Base-by-base conservation (phyloP, 371 early-diverging fungal species). In the Modicella reniformis region DNA sequence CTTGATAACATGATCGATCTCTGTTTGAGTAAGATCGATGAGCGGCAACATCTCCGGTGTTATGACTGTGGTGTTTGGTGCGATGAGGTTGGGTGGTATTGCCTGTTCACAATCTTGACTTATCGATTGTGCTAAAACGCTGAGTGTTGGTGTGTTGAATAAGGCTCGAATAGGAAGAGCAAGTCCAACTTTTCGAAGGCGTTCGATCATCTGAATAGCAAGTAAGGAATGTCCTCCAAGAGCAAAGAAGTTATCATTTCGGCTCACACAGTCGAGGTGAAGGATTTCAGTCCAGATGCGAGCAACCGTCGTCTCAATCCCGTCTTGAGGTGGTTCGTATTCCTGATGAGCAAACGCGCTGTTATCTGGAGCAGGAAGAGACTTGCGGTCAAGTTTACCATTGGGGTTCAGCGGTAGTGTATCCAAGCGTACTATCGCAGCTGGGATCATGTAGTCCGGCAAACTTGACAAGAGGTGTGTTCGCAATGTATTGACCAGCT, bases 191-290 rank as follows among this genome's bases (percentile, higher is more conserved):
- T 19, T 10, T 17, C 44, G 44, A 44, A 44, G 44, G 3, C 44
- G 44, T 17, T 44, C 44, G 17, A 17, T 44, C 44, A 44, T 3
- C 44, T 44, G 44, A 10, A 44, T 19, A 10, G 55, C 63, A 3
- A 63, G 47, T 10, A 63, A 21, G 9, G 63, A 63, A 30, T 63
- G 63, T 9, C 63, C 63, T 26, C 63, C 63, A 19, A 63, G 53
- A 2, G 17, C 55, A 37, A 62, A 62, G 54, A 62, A 62, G 63
- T 54, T 40, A 37, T 62, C 63, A n/a, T 62, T 53, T 26, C 63
- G 63, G 37, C 63, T 32, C 15, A 62, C 55, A 3, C 34, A 7
- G 9, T 44, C 29, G 21, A 54, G 40, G 23, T 62, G 37, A 17
- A 65, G 50, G 5, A 65, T 32, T 9, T 65, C 66, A 3, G 50